phyloP scores from a whole-genome alignment of 495 filamentous ascomycete genomes.

The Daldinia vernicosa region DNA sequence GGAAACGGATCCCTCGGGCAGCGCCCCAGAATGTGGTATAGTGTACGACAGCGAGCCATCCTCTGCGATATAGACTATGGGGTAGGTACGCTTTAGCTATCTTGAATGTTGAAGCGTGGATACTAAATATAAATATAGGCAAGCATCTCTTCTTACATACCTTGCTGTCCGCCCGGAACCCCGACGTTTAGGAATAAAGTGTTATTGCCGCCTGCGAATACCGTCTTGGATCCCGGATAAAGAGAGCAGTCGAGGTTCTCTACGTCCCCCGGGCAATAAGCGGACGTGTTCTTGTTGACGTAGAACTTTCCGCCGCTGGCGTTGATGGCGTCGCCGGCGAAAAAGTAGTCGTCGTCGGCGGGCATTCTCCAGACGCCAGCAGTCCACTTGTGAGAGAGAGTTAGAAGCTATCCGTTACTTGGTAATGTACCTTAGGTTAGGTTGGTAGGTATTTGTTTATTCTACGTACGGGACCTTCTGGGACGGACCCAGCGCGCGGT shows the following conservation, averaged over 20 bases:
- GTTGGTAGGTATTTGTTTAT: not conserved
- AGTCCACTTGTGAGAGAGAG: conserved; percentile 17
- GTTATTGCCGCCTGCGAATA: conserved; percentile 33
- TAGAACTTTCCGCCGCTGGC: conserved; percentile 45
- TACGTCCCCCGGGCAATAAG: conserved; percentile 39
- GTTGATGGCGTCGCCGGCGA: conserved; percentile 32
- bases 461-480: conserved; percentile 12
- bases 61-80: conserved; percentile 37
- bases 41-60: conserved; percentile 45
- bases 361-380: conserved; percentile 38
- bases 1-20: conserved; percentile 30
- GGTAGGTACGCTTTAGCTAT: not conserved
- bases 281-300: conserved; percentile 33
- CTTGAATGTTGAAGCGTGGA: too few relatives aligned
- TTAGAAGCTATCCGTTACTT: not conserved
- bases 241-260: conserved; percentile 33
- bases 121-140: not conserved
- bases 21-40: conserved; percentile 23
- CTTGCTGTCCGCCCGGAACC: conserved; percentile 46
- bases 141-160: conserved; percentile 13
- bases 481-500: conserved; percentile 5
- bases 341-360: conserved; percentile 7
- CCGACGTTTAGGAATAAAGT: conserved; percentile 34
- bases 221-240: conserved; percentile 35
- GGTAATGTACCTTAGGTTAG: too few relatives aligned